phyloP scores from a whole-genome alignment of 176 grass and related monocot species.

The Hordeum marinum region DNA sequence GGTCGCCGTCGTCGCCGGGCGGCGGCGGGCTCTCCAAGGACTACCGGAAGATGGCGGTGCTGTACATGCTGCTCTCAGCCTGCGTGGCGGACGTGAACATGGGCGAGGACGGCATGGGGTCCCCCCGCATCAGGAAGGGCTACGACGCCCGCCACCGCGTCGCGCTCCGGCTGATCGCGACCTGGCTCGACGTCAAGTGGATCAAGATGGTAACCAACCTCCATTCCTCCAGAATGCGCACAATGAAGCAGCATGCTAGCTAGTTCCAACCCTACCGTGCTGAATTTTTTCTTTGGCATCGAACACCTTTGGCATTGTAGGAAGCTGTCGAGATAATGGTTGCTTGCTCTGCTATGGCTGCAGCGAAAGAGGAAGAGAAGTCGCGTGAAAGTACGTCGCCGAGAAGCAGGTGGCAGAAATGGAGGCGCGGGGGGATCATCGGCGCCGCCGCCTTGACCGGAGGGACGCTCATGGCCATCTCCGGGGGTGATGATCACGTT shows the following conservation, averaged over 20 bases:
- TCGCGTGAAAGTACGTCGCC: slow-evolving; percentile 43
- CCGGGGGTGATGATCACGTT: slow-evolving; percentile 56
- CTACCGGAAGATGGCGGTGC: slow-evolving; percentile 62
- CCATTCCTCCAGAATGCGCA: background rate
- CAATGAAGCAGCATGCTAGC: background rate
- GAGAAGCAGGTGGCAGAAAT: slow-evolving; percentile 72
- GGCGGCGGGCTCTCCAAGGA: slow-evolving; percentile 28
- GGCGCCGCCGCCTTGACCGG: slow-evolving; percentile 93
- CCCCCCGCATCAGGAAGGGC: slow-evolving; percentile 64
- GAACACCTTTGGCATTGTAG: slow-evolving; percentile 55
- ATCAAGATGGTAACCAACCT: slow-evolving; percentile 53
- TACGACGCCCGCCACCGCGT: slow-evolving; percentile 98
- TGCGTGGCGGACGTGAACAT: slow-evolving; percentile 84
- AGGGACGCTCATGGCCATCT: slow-evolving; percentile 87
- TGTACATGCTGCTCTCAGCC: slow-evolving; percentile 91
- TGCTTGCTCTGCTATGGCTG: slow-evolving; percentile 99
- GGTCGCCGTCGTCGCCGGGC: background rate
- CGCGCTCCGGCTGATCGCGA: slow-evolving; percentile 69
- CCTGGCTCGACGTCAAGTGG: slow-evolving; percentile 88
- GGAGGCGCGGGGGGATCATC: slow-evolving; percentile 85
- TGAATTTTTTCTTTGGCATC: slow-evolving; percentile 2
- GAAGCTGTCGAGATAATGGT: slow-evolving; percentile 96
- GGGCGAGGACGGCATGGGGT: slow-evolving; percentile 45
- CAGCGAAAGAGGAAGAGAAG: slow-evolving; percentile 70
- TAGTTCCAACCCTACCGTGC: background rate